Evolutionary conservation across 2,329 filamentous ascomycete genomes (phyloP).

Genomic region (Pseudonectria foliicola): DNA sequence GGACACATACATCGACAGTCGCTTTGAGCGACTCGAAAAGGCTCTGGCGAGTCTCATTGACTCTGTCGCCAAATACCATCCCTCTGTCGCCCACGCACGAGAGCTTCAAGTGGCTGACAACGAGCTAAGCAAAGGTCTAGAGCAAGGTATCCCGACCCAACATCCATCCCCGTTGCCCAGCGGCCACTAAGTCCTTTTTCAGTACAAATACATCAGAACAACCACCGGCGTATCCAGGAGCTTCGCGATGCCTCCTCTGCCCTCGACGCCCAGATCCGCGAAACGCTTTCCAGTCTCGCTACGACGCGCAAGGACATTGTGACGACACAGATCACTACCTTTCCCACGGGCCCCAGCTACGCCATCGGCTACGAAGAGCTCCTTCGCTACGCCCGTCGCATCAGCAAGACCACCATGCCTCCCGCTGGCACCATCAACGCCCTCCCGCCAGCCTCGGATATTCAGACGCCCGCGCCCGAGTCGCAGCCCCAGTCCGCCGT

Average conservation of each 20-base stretch:
- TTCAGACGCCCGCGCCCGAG: conserved; percentile 26
- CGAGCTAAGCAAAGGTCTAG: conserved; percentile 58
- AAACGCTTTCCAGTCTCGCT: conserved; percentile 62
- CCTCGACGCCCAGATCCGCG: conserved; percentile 66
- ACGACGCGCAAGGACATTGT: conserved; percentile 67
- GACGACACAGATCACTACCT: conserved; percentile 50
- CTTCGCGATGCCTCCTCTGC: conserved; percentile 59
- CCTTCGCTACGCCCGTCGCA: conserved; percentile 69
- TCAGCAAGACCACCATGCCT: conserved; percentile 72
- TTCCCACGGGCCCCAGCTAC: conserved; percentile 43
- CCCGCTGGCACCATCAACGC: conserved; percentile 46
- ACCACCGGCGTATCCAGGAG: conserved; percentile 59
- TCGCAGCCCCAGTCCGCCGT: conserved; percentile 22
- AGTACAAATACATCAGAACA: conserved; percentile 71
- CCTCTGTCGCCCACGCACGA: conserved; percentile 57
- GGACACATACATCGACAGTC: conserved; percentile 54
- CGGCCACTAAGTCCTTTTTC: conserved; percentile 2
- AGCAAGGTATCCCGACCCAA: conserved; percentile 45
- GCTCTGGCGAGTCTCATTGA: conserved; percentile 65
- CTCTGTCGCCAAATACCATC: conserved; percentile 76
- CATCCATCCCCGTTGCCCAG: background rate
- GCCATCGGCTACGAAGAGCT: conserved; percentile 65
- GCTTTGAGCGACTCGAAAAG: conserved; percentile 60
- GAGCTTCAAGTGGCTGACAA: conserved; percentile 66
- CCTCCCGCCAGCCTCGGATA: conserved; percentile 22